Percentiles rank a stretch among this genome's conserved stretches.
Conservation (phyloP, 257 asterid genomes). For the Solanum pennellii region DNA sequence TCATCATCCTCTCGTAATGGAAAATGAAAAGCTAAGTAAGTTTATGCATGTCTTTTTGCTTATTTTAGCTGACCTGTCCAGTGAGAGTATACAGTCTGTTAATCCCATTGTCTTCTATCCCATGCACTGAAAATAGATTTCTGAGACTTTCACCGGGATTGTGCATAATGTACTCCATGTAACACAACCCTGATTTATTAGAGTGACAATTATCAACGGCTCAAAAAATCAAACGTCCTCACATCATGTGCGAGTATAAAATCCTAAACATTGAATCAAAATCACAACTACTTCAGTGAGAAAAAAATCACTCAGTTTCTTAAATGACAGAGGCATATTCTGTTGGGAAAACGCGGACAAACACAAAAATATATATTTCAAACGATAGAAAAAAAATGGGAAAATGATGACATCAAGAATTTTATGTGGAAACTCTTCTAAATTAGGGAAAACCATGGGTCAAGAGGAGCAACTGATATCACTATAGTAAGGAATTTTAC, state of each 20-base stretch:
- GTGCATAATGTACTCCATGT: slow-evolving; percentile 78
- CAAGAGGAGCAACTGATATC: too few species aligned
- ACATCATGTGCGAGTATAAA: neutral
- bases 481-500: too few species aligned
- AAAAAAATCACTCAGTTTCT: neutral
- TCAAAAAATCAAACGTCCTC: neutral
- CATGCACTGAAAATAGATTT: slow-evolving; percentile 68
- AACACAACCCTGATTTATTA: slow-evolving; percentile 53
- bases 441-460: too few species aligned
- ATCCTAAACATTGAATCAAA: neutral
- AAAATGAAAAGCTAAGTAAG: neutral
- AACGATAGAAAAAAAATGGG: too few species aligned
- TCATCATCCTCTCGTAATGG: neutral
- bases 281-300: neutral
- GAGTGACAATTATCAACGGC: neutral
- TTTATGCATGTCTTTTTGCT: neutral
- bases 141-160: slow-evolving; percentile 71
- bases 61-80: slow-evolving; percentile 57
- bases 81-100: slow-evolving; percentile 88
- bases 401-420: too few species aligned
- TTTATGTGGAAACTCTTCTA: too few species aligned
- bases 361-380: too few species aligned
- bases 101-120: slow-evolving; percentile 63
- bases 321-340: neutral
- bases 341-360: too few species aligned